These are phyloP conservation scores for Tuber borchii DNA, from an alignment of 495 filamentous ascomycete genomes.

Conservation along the genomic window DNA sequence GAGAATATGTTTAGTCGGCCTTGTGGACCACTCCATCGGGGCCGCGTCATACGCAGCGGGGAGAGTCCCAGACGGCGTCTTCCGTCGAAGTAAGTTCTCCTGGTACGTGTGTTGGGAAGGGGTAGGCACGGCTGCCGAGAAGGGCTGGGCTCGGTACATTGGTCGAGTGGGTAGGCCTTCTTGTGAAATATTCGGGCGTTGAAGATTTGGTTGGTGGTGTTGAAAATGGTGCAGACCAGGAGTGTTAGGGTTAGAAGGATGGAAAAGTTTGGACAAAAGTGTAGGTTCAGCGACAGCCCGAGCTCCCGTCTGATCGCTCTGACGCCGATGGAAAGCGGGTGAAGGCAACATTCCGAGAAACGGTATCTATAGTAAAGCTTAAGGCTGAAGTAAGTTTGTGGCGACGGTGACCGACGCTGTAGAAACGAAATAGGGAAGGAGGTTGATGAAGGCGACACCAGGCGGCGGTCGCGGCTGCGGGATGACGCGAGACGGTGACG, in stretches of 20 bases:
- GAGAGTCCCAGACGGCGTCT: conserved; percentile 89
- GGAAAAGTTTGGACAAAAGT: conserved; percentile 35
- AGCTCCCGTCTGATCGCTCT: conserved; percentile 29
- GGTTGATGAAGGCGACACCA: conserved; percentile 23
- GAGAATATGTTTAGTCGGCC: conserved; percentile 87
- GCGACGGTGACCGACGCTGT: conserved; percentile 3
- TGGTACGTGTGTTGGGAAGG: conserved; percentile 28
- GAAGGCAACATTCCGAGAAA: conserved; percentile 36
- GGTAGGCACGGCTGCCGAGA: conserved; percentile 30
- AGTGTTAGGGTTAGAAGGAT: conserved; percentile 26
- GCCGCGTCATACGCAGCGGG: conserved; percentile 92
- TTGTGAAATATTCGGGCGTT: conserved; percentile 17
- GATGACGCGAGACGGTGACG: conserved; percentile 36
- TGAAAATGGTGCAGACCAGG: conserved; percentile 20
- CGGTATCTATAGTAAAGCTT: conserved; percentile 8
- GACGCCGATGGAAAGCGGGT: conserved; percentile 23
- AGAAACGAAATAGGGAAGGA: not conserved
- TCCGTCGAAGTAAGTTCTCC: conserved; percentile 82
- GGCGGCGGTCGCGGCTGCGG: conserved; percentile 22
- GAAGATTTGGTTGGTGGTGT: conserved; percentile 19
- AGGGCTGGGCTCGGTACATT: conserved; percentile 37
- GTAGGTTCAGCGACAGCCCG: conserved; percentile 37
- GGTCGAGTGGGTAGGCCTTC: conserved; percentile 20
- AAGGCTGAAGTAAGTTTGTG: conserved; percentile 35
- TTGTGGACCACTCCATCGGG: conserved; percentile 63